phyloP scores from a whole-genome alignment of 1,139 yeast species.

The Kodamaea anthophila region DNA sequence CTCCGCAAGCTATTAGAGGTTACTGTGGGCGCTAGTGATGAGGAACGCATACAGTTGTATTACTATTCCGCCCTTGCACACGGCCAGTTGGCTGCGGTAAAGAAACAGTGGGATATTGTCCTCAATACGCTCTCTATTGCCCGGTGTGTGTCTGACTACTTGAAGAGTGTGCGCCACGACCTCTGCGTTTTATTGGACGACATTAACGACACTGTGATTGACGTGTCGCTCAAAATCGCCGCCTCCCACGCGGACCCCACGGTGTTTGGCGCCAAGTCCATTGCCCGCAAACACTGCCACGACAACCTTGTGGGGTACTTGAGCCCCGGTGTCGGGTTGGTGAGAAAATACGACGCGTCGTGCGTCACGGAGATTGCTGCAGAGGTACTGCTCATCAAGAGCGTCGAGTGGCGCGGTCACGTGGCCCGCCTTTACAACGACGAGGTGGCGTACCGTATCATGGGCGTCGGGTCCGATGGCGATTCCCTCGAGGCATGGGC shows the following conservation, averaged over 20 bases:
- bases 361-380: slow-evolving; percentile 34
- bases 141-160: slow-evolving; percentile 52
- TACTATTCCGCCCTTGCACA: slow-evolving; percentile 54
- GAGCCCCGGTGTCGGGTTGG: slow-evolving; percentile 29
- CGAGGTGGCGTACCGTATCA: slow-evolving; percentile 60
- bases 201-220: slow-evolving; percentile 53
- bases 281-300: slow-evolving; percentile 40
- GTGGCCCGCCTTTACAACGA: slow-evolving; percentile 65
- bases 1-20: slow-evolving; percentile 40
- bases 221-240: slow-evolving; percentile 62
- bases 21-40: slow-evolving; percentile 23
- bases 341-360: slow-evolving; percentile 34
- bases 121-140: slow-evolving; percentile 52
- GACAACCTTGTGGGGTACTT: slow-evolving; percentile 32
- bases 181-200: slow-evolving; percentile 48
- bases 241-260: slow-evolving; percentile 31
- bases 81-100: slow-evolving; percentile 54
- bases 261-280: slow-evolving; percentile 21
- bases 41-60: slow-evolving; percentile 48
- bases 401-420: slow-evolving; percentile 67
- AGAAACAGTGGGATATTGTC: slow-evolving; percentile 53
- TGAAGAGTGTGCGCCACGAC: slow-evolving; percentile 22
- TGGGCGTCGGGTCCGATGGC: slow-evolving; percentile 24
- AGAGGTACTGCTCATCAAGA: slow-evolving; percentile 22
- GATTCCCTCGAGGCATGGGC: slow-evolving; percentile 33